Base-by-base conservation (phyloP, 2,329 filamentous ascomycete species). In the Ilyonectria robusta region DNA sequence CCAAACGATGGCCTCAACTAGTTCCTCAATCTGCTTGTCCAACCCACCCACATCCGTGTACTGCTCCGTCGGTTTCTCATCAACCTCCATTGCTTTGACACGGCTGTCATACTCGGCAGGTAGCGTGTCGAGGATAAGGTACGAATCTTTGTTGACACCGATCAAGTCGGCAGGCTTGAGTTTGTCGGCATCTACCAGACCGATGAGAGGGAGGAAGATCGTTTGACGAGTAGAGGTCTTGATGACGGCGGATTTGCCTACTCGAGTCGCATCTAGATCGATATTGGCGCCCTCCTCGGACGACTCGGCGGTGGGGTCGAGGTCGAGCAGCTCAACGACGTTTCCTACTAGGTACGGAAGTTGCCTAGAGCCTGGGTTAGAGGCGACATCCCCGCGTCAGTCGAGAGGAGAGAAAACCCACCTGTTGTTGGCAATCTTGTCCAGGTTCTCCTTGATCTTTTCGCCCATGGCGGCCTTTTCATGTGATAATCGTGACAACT, bases 381-480 rank as follows among this genome's bases (percentile, higher is more conserved):
- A 40, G 26, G 42, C 40, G 35, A 53, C 35, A 48, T 37, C 17
- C 37, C 35, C 15, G 19, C 47, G 50, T 15, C 31, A 35, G 26
- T 31, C 10, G 3, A 37, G n/a, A 19, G 40, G 47, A 50, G 47
- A 37, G 62, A 23, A 35, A 51, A 75, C 87, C 73, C 85, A 97
- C 95, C 94, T 90, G 86, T 99, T 99, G 84, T 99, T 98, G 74
- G 97, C 95, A 78, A 99, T 99, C 89, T 99, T 99, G 75, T 99
- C 97, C 78, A 94, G 85, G 79, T 99, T 99, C 81, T 99, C 96
- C 88, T 98, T 98, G 83, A 99, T 98, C 87, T 98, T 98, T 83
- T 98, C 95, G 65, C 91, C 91, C 96, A 99, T 99, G 55, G 94
- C 92, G 56, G 92, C 91, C 85, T 97, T 97, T 84, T 99, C 96